A percentile compares a stretch with the other conserved stretches of the same genome.
Conservation (phyloP, 352 stramenopile species). For the Pythium periplocum region DNA sequence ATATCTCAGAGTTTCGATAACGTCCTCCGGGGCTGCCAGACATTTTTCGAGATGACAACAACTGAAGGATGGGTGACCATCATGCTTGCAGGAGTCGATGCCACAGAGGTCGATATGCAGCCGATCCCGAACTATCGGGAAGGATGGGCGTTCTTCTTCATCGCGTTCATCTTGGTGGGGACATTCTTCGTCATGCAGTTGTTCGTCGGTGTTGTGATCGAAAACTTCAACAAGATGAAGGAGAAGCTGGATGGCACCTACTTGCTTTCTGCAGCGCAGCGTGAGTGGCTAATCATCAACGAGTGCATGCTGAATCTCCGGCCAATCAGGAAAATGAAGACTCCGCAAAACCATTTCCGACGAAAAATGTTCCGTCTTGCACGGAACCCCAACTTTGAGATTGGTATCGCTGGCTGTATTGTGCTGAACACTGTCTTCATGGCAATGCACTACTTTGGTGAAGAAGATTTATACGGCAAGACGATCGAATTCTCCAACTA, state of each 20-base stretch:
- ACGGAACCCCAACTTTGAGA: constrained; percentile 58
- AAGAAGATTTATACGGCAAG: constrained; percentile 55
- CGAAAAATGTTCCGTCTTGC: constrained; percentile 36
- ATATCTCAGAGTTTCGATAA: constrained; percentile 83
- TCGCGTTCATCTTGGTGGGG: constrained; percentile 87
- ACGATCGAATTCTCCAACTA: constrained; percentile 74
- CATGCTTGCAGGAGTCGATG: constrained; percentile 86
- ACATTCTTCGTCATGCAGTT: constrained; percentile 91
- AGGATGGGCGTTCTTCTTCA: constrained; percentile 81
- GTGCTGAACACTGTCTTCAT: constrained; percentile 86
- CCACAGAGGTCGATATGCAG: constrained; percentile 88
- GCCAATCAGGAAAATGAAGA: constrained; percentile 32
- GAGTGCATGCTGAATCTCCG: constrained; percentile 47
- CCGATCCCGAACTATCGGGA: constrained; percentile 73
- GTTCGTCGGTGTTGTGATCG: constrained; percentile 92
- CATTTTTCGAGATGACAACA: constrained; percentile 91
- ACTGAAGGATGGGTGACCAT: constrained; percentile 88
- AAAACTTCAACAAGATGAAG: constrained; percentile 89
- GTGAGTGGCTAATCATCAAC: constrained; percentile 68
- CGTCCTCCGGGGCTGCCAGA: constrained; percentile 51
- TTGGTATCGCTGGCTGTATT: constrained; percentile 78
- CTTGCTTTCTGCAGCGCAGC: constrained; percentile 67
- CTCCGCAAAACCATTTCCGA: constrained; percentile 33
- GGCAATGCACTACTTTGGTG: constrained; percentile 79
- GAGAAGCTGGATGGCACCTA: constrained; percentile 53